Percentiles rank a stretch among this genome's conserved stretches.
phyloP scores from a whole-genome alignment of 352 stramenopile species.

The Albugo laibachii region DNA sequence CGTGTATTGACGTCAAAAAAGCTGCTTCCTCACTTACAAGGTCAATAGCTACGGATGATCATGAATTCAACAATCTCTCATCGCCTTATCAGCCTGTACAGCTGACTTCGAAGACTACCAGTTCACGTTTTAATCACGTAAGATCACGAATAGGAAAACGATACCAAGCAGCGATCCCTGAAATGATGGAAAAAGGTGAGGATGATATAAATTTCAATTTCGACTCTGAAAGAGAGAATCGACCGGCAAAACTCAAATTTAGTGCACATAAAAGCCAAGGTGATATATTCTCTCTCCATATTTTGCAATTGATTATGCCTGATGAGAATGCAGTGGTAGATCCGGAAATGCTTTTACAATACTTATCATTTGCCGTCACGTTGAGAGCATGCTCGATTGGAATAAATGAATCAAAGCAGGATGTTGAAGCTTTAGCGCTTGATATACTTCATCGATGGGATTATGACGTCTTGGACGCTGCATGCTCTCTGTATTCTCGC shows the following conservation, averaged over 20 bases:
- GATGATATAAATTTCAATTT: constrained; percentile 12
- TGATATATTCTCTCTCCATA: constrained; percentile 1
- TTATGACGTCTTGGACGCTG: constrained; percentile 56
- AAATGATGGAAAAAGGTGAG: constrained; percentile 15
- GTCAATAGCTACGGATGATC: too few species aligned
- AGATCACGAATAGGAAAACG: constrained; percentile 52
- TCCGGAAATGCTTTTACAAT: constrained; percentile 39
- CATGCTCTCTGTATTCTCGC: constrained; percentile 58
- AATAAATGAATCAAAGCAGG: constrained; percentile 64
- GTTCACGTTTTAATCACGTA: too few species aligned
- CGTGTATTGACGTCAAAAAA: too few species aligned
- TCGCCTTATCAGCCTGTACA: too few species aligned
- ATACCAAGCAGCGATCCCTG: constrained; percentile 55
- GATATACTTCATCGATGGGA: constrained; percentile 66
- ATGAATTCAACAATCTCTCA: too few species aligned
- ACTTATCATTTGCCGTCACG: constrained; percentile 50
- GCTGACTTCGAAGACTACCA: too few species aligned
- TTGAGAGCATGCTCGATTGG: constrained; percentile 31
- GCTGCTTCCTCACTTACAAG: too few species aligned
- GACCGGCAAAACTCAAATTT: not conserved
- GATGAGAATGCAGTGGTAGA: constrained; percentile 19
- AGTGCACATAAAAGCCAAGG: constrained; percentile 1
- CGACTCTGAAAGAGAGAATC: not conserved
- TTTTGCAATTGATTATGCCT: not conserved
- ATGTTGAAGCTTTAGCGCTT: constrained; percentile 42